phyloP scores from a whole-genome alignment of 345 rosid genomes.

The Capsella bursapastoris region DNA sequence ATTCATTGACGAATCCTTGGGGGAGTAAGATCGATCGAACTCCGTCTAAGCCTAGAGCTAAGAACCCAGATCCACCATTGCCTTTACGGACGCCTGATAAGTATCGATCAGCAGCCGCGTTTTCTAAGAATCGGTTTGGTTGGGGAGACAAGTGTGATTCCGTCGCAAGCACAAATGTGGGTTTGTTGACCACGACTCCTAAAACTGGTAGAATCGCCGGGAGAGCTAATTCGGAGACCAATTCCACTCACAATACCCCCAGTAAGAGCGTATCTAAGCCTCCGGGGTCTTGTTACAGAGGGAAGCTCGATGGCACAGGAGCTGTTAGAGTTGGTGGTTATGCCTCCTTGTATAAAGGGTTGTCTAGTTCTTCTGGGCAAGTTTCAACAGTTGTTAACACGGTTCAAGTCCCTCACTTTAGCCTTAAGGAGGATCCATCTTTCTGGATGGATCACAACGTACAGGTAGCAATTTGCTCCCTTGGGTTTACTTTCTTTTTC shows the following conservation, averaged over 20 bases:
- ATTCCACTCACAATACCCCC: conserved; percentile 88
- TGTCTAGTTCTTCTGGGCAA: conserved; percentile 57
- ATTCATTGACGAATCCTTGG: conserved; percentile 48
- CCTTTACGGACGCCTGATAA: conserved; percentile 82
- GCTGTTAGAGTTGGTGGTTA: conserved; percentile 60
- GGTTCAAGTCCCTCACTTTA: conserved; percentile 92
- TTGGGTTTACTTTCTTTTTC: not conserved
- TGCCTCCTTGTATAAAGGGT: conserved; percentile 78
- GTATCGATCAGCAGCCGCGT: conserved; percentile 43
- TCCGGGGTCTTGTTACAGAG: conserved; percentile 61
- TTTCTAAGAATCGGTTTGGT: conserved; percentile 61
- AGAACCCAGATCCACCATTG: conserved; percentile 53
- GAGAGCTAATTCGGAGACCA: conserved; percentile 43
- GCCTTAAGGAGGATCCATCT: conserved; percentile 87
- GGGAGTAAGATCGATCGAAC: conserved; percentile 61
- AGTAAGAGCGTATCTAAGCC: conserved; percentile 92
- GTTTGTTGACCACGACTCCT: conserved; percentile 58
- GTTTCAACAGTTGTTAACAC: conserved; percentile 57
- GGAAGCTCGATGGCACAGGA: conserved; percentile 58
- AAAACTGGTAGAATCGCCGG: conserved; percentile 46
- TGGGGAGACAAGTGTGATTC: conserved; percentile 68
- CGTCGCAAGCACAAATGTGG: conserved; percentile 24
- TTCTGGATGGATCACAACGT: conserved; percentile 99
- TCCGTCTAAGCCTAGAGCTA: conserved; percentile 68
- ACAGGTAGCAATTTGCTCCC: conserved; percentile 59